phyloP scores from a whole-genome alignment of 169 alveolate species.

The Plasmodium gonderi region DNA sequence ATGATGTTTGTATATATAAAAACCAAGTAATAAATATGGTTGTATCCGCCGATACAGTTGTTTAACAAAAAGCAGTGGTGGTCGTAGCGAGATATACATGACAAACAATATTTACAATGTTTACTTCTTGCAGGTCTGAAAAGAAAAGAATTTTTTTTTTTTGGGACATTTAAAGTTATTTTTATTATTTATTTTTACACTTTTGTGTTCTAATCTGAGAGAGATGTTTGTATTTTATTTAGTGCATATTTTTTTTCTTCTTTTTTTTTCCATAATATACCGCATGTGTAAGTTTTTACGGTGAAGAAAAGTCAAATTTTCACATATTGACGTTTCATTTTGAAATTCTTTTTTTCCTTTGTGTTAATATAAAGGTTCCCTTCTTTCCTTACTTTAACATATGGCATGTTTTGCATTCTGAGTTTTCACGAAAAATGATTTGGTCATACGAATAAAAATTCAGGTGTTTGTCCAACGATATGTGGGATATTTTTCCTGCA shows the following conservation, averaged over 20 bases:
- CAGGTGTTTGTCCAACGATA: slow-evolving; percentile 24
- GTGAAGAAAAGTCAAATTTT: background rate
- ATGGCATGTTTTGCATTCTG: slow-evolving; percentile 25
- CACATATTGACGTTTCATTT: background rate
- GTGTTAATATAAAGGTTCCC: background rate
- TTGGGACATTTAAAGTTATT: no score
- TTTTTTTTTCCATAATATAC: background rate
- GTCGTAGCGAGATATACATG: slow-evolving; percentile 65
- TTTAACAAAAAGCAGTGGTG: slow-evolving; percentile 64
- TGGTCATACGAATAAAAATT: slow-evolving; percentile 34
- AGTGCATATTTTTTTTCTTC: background rate
- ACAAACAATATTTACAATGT: slow-evolving; percentile 48
- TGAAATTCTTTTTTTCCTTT: background rate
- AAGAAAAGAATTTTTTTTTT: background rate
- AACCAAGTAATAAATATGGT: slow-evolving; percentile 10
- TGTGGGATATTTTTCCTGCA: slow-evolving; percentile 30
- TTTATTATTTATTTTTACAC: background rate
- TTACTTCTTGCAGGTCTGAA: slow-evolving; percentile 66
- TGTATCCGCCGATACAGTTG: slow-evolving; percentile 64
- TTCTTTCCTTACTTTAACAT: slow-evolving; percentile 35
- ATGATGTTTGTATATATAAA: slow-evolving; percentile 3
- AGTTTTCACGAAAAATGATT: slow-evolving; percentile 25
- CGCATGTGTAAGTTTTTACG: background rate
- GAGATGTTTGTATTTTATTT: background rate
- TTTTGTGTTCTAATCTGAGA: background rate